Evolutionary conservation across 148 eudicot genomes (phyloP), one percentile per base, ranked within the genome.

Genomic region (Simmondsia chinensis): DNA sequence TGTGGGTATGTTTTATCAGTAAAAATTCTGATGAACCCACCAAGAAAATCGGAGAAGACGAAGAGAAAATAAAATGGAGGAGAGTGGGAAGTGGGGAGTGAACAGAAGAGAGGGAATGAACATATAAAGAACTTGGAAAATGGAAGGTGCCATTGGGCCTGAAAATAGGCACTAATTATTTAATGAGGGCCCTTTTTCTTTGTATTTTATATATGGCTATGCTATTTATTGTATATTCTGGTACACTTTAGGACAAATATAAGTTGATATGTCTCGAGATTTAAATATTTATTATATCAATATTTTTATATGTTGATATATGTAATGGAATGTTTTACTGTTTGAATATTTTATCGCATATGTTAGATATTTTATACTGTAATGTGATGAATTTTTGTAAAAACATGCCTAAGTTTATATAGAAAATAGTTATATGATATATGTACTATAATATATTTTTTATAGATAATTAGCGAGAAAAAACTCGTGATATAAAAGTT

Each of bases 1-100:
- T 60, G 76, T 54, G 29, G 64, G 72, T 70, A 6, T 39, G 60
- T 56, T 76, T 66, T 76, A 80, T 74, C 75, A 70, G 71, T 46
- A 36, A 72, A 72, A 77, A 54, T 35, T 10, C 58, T 69, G 74
- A 74, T 68, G 71, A 71, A 76, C 73, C 58, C 50, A 57, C 65
- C 72, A 32, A 47, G 39, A 40, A 54, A 51, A 37, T 32, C 9
- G 15, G 20, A 43, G 26, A 43, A n/a, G n/a, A n/a, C n/a, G n/a
- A n/a, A n/a, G n/a, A n/a, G n/a, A n/a, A n/a, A n/a, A n/a, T n/a
- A n/a, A n/a, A n/a, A n/a, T n/a, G n/a, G n/a, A n/a, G n/a, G n/a
- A n/a, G n/a, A n/a, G n/a, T n/a, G 48, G 22, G 32, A 43, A 9
- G 27, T 27, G 9, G 43, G 15, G 26, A 17, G 31, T 17, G 52